A percentile compares a stretch with the other conserved stretches of the same genome.
These are phyloP conservation scores for Vaccinium vitisidaea DNA, from an alignment of 148 eudicot species.

Conservation along the genomic window DNA sequence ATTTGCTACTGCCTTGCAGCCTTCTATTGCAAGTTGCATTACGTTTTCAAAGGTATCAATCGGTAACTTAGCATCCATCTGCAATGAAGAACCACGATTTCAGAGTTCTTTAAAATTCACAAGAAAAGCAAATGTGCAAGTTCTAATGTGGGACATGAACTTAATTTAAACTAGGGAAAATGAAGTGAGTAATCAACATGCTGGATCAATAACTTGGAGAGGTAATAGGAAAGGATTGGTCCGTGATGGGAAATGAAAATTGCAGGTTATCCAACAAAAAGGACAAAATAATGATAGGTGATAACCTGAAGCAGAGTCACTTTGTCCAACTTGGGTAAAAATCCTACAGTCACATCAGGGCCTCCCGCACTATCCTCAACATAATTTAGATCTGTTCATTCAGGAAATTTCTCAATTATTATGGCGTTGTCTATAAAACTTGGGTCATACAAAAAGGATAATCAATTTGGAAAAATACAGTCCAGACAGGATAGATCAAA, in stretches of 20 bases:
- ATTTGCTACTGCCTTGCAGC: slow-evolving; percentile 92
- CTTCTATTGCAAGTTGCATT: slow-evolving; percentile 92
- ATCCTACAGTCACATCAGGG: slow-evolving; percentile 93
- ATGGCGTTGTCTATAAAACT: neutral
- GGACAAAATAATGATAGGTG: neutral
- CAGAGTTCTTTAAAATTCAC: neutral
- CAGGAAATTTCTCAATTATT: neutral
- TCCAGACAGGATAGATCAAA: neutral
- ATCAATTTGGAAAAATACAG: neutral
- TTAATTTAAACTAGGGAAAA: neutral
- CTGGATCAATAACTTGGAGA: neutral
- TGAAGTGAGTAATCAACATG: neutral
- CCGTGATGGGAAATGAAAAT: neutral
- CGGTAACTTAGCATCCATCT: slow-evolving; percentile 91
- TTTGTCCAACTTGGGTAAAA: slow-evolving; percentile 82
- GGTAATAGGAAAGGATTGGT: neutral
- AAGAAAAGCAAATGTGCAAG: slow-evolving; percentile 3
- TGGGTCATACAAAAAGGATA: neutral
- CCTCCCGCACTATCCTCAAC: slow-evolving; percentile 98
- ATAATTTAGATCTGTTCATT: slow-evolving; percentile 70
- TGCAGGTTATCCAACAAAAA: neutral
- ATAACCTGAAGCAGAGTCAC: slow-evolving; percentile 91
- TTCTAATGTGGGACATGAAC: neutral
- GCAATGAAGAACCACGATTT: slow-evolving; percentile 17
- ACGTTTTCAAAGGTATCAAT: slow-evolving; percentile 80